phyloP scores from a whole-genome alignment of 352 stramenopile genomes.

The Globisporangium carolinianum region DNA sequence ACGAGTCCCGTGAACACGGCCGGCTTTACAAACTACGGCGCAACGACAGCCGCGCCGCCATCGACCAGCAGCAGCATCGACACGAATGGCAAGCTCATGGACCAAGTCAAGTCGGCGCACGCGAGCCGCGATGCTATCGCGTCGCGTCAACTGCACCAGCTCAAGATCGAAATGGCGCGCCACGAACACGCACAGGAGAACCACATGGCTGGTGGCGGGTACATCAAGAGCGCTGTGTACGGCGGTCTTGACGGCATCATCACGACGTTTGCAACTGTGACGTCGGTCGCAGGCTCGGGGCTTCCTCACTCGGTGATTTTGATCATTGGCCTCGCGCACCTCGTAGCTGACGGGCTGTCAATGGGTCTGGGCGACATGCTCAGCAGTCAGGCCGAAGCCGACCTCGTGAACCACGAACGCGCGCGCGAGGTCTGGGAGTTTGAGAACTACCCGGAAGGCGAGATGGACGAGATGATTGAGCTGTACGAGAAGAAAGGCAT shows the following conservation, averaged over 20 bases:
- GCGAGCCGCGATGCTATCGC: slow-evolving; percentile 36
- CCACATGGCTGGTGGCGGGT: slow-evolving; percentile 57
- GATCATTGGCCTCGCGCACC: slow-evolving; percentile 93
- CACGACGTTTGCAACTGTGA: slow-evolving; percentile 94
- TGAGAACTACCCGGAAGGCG: slow-evolving; percentile 93
- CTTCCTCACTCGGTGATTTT: slow-evolving; percentile 89
- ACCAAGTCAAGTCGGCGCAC: slow-evolving; percentile 52
- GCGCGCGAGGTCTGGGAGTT: slow-evolving; percentile 92
- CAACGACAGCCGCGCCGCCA: slow-evolving; percentile 10
- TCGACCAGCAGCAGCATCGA: too few relatives aligned
- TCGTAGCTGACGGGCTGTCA: slow-evolving; percentile 92
- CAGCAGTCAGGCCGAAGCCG: slow-evolving; percentile 89
- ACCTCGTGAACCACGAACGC: slow-evolving; percentile 92
- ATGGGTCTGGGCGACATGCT: slow-evolving; percentile 96
- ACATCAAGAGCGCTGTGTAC: slow-evolving; percentile 91
- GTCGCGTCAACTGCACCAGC: slow-evolving; percentile 55
- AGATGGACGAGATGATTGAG: slow-evolving; percentile 96
- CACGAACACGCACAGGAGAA: slow-evolving; percentile 65
- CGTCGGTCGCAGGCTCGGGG: slow-evolving; percentile 87
- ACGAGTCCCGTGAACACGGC: slow-evolving; percentile 18
- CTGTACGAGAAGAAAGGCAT: slow-evolving; percentile 93
- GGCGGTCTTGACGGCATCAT: slow-evolving; percentile 95
- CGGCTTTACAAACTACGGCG: slow-evolving; percentile 40
- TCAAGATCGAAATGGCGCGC: slow-evolving; percentile 52
- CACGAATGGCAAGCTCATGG: slow-evolving; percentile 31